Evolutionary conservation across 2,329 filamentous ascomycete species (phyloP), one percentile per base, ranked within the genome.

Genomic region (Nemania serpens): DNA sequence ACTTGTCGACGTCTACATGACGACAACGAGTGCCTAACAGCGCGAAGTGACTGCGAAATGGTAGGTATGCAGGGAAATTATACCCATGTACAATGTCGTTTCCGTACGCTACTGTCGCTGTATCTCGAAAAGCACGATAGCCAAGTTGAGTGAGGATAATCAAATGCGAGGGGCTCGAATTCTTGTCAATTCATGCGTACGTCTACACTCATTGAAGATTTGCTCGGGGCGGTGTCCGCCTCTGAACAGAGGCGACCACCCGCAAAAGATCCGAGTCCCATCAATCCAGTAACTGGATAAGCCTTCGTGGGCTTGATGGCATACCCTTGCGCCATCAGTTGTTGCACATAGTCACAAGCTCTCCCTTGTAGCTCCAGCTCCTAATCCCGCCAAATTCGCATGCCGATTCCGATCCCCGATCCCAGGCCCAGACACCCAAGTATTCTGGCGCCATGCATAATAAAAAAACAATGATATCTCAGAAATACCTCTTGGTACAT

Each of bases 401-500:
- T 61, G 57, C 62, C 59, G 63, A 57, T 61, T 61, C 69, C 66
- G 56, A 45, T 59, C 58, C 62, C 63, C 62, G 60, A 51, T 52
- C 55, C 61, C 25, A 4, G 25, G 25, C 25, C 70, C 65, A 63
- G 57, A 60, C 56, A 53, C 64, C 67, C 61, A 64, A 66, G 69
- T 65, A 71, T 67, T 63, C 46, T 64, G 56, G 63, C 68, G 62
- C 68, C 68, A 68, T 71, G 68, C 65, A 67, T 63, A 66, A 64
- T 68, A 70, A 68, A 69, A 68, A 61, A 68, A 70, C 61, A 70
- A 66, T 71, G 66, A 71, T 72, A 70, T 72, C 70, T 72, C 63
- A 60, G 43, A 64, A 68, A 59, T 66, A 62, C 68, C 62, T 70
- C 68, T 57, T 70, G 58, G 68, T 71, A 72, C 68, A 71, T 68